These are phyloP conservation scores for Saccharomyces cerevisiae DNA, from an alignment of 805 yeast genomes.

Conservation along the genomic window DNA sequence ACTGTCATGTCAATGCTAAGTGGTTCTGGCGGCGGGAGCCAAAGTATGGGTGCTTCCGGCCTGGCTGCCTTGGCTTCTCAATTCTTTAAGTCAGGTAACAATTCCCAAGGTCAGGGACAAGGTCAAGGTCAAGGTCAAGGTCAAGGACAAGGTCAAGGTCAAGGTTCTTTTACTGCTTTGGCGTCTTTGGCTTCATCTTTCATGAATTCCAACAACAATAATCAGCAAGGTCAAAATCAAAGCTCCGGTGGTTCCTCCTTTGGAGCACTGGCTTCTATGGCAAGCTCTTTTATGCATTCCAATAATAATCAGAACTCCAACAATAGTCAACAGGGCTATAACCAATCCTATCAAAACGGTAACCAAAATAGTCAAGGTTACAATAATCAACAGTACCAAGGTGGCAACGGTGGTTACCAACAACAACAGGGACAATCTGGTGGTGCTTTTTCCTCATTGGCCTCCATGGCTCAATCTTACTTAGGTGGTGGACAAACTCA, in stretches of 20 bases:
- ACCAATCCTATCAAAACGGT: background rate
- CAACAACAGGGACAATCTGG: conserved; percentile 2
- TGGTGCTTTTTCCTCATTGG: conserved; percentile 8
- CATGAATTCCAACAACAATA: background rate
- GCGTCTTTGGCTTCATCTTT: conserved; percentile 5
- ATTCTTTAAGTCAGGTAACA: conserved; percentile 14
- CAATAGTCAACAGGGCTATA: background rate
- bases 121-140: background rate
- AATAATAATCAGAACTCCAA: background rate
- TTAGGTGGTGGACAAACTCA: conserved; percentile 5
- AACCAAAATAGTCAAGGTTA: background rate
- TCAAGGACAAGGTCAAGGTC: conserved; percentile 1
- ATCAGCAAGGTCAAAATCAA: conserved; percentile 5
- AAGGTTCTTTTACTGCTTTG: background rate
- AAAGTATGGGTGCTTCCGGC: conserved; percentile 14
- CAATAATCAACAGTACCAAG: conserved; percentile 1
- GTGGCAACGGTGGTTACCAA: conserved; percentile 5
- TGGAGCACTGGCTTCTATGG: conserved; percentile 17
- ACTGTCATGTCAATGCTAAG: conserved; percentile 19
- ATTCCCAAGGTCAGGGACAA: conserved; percentile 2
- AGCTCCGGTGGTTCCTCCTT: conserved; percentile 11
- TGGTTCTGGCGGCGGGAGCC: conserved; percentile 5
- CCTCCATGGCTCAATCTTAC: conserved; percentile 11
- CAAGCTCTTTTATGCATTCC: conserved; percentile 10
- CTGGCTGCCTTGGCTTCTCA: conserved; percentile 23